These are phyloP conservation scores for Chimonanthus praecox DNA, from an alignment of 164 flowering plant species.

Conservation along the genomic window DNA sequence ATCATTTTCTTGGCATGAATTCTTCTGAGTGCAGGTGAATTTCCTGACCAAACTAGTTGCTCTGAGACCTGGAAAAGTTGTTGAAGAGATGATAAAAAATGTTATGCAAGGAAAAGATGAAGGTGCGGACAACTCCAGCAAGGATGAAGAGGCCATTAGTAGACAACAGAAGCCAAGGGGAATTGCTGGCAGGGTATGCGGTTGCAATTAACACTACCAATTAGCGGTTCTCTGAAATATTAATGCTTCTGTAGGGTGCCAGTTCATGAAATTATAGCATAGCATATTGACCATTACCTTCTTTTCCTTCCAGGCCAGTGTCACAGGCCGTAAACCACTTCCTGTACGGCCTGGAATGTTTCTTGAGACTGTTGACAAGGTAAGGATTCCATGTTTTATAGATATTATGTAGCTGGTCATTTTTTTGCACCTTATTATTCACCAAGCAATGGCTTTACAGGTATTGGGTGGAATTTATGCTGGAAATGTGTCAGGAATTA, in stretches of 20 bases:
- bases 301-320: conserved; percentile 48
- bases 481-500: conserved; percentile 76
- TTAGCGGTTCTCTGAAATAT: not conserved
- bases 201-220: not conserved
- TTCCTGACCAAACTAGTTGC: conserved; percentile 89
- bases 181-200: conserved; percentile 66
- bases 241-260: not conserved
- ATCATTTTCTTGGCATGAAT: not conserved
- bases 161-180: conserved; percentile 31
- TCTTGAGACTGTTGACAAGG: conserved; percentile 94
- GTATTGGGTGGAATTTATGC: conserved; percentile 84
- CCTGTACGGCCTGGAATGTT: conserved; percentile 99
- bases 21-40: conserved; percentile 47
- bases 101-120: conserved; percentile 95
- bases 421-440: not conserved
- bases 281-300: not conserved
- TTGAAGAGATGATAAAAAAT: conserved; percentile 71
- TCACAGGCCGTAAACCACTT: conserved; percentile 59
- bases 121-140: conserved; percentile 58
- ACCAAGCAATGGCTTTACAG: conserved; percentile 27
- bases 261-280: not conserved
- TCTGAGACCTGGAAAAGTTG: conserved; percentile 73
- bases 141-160: conserved; percentile 21
- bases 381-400: conserved; percentile 8
- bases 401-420: not conserved